These are phyloP conservation scores for Sordaria brevicollis DNA, from an alignment of 495 filamentous ascomycete genomes.

Conservation along the genomic window DNA sequence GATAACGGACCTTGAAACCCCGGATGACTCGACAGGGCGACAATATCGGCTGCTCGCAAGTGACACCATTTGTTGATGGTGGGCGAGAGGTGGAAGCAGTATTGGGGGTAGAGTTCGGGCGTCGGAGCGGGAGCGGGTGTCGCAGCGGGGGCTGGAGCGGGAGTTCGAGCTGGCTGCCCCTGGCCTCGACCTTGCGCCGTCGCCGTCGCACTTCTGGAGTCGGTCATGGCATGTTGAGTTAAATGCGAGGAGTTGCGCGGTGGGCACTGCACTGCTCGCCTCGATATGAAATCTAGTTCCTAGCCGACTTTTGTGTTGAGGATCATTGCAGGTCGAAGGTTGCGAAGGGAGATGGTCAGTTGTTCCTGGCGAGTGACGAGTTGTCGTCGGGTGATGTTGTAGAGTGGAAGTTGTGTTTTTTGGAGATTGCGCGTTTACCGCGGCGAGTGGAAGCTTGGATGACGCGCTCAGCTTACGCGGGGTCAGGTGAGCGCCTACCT, in stretches of 20 bases:
- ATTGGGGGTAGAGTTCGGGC: conserved; percentile 60
- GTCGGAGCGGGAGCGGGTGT: too few species aligned
- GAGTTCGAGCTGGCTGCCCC: not conserved
- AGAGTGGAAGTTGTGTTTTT: not conserved
- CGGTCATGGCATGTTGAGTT: conserved; percentile 42
- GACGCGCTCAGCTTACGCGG: not conserved
- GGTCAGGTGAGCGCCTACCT: not conserved
- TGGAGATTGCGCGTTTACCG: not conserved
- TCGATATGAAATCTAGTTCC: not conserved
- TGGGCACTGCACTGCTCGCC: not conserved
- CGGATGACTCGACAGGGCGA: conserved; percentile 41
- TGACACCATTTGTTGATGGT: conserved; percentile 80
- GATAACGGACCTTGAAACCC: conserved; percentile 63
- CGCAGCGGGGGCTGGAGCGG: not conserved
- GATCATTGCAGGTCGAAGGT: not conserved
- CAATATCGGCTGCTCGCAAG: conserved; percentile 60
- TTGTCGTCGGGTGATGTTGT: not conserved
- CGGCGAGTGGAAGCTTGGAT: not conserved
- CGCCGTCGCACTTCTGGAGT: conserved; percentile 4
- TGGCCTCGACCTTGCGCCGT: too few species aligned
- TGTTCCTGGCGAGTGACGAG: not conserved
- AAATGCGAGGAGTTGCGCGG: not conserved
- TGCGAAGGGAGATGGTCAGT: not conserved
- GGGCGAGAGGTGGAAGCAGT: conserved; percentile 73
- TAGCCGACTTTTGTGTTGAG: not conserved